phyloP scores from a whole-genome alignment of 768 basidiomycete genomes.

The Galerina marginata region DNA sequence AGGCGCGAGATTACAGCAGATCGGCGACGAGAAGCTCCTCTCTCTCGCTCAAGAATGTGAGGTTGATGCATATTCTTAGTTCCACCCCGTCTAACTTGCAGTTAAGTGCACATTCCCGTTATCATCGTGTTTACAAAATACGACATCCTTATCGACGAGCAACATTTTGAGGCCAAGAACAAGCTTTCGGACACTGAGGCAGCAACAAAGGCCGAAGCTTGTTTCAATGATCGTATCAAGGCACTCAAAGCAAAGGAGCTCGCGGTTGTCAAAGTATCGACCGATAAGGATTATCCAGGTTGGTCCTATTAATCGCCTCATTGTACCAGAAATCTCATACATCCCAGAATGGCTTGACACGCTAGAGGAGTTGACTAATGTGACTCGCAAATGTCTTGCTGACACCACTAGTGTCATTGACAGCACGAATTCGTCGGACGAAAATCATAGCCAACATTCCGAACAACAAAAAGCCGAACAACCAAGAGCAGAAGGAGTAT shows the following conservation, averaged over 20 bases:
- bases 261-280: neutral
- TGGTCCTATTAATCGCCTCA: neutral
- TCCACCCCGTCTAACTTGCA: too few relatives aligned
- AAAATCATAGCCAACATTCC: too few relatives aligned
- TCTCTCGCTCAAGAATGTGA: neutral
- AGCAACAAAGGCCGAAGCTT: neutral
- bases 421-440: too few relatives aligned
- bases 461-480: too few relatives aligned
- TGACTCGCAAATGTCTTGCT: neutral
- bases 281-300: neutral
- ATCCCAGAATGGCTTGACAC: neutral
- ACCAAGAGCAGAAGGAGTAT: neutral
- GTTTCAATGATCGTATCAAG: neutral
- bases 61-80: neutral
- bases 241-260: neutral
- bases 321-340: neutral
- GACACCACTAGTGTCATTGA: neutral
- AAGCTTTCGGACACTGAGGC: neutral
- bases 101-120: slow-evolving; percentile 23
- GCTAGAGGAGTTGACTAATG: neutral
- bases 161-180: neutral
- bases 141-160: slow-evolving; percentile 25
- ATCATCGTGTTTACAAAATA: slow-evolving; percentile 37
- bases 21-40: neutral
- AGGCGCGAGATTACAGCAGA: neutral